Percentiles rank a stretch among this genome's conserved stretches.
phyloP scores from a whole-genome alignment of 1,284 basidiomycete species.

The Tylopilus sp. region DNA sequence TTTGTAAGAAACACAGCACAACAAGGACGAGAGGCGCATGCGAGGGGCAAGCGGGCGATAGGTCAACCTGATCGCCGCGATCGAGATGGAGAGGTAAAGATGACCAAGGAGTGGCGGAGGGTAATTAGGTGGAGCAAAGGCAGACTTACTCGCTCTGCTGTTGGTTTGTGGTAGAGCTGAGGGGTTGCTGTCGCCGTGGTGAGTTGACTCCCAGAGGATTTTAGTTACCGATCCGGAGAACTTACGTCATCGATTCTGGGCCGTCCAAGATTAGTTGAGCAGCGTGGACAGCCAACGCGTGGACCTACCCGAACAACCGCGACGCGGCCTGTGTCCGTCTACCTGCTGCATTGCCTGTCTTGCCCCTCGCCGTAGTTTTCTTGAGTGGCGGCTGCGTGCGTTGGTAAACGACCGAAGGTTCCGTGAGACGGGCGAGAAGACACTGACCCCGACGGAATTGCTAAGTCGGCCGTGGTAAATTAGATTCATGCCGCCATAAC shows the following conservation, averaged over 20 bases:
- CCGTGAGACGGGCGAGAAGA: neutral
- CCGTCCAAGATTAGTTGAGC: constrained; percentile 3
- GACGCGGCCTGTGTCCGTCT: constrained; percentile 15
- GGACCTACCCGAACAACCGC: constrained; percentile 15
- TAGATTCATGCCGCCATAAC: constrained; percentile 1
- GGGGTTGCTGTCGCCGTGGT: constrained; percentile 25
- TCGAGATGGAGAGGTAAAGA: constrained; percentile 10
- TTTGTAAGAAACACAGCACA: constrained; percentile 53
- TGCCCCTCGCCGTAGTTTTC: constrained; percentile 34
- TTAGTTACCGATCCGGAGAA: constrained; percentile 13
- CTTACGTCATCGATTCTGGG: constrained; percentile 35
- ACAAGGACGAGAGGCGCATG: constrained; percentile 51
- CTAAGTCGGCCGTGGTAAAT: constrained; percentile 11
- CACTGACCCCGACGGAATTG: constrained; percentile 22
- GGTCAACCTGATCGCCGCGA: constrained; percentile 20
- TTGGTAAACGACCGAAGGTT: neutral
- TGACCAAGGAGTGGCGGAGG: constrained; percentile 10
- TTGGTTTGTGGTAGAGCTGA: constrained; percentile 23
- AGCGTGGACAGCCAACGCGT: neutral
- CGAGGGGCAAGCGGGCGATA: constrained; percentile 19
- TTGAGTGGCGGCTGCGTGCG: constrained; percentile 31
- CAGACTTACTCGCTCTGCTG: constrained; percentile 31
- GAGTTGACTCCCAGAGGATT: constrained; percentile 13
- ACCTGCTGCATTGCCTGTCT: constrained; percentile 27
- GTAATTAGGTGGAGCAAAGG: constrained; percentile 20